Percentiles rank a stretch among this genome's conserved stretches.
These are phyloP conservation scores for Isatis lusitanica DNA, from an alignment of 441 rosid species.

Conservation along the genomic window DNA sequence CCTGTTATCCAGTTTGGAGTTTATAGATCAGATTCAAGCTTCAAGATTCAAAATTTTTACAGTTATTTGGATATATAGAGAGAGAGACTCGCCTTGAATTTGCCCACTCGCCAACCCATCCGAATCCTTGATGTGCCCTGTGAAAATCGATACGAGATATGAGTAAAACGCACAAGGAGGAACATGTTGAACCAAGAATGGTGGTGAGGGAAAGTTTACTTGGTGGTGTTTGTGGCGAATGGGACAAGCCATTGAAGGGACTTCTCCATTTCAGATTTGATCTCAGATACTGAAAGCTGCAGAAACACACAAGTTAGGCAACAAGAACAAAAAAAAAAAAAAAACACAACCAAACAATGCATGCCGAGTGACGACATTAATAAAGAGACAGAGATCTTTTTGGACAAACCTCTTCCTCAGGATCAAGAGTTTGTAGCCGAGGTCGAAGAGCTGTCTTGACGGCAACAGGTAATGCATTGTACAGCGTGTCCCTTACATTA, in stretches of 20 bases:
- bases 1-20: constrained; percentile 38
- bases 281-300: constrained; percentile 64
- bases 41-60: background rate
- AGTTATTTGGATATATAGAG: background rate
- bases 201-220: constrained; percentile 44
- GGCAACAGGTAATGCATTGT: constrained; percentile 65
- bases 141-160: background rate
- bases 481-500: constrained; percentile 73
- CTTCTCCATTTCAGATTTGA: constrained; percentile 87
- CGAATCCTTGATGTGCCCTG: constrained; percentile 96
- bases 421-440: constrained; percentile 46
- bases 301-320: constrained; percentile 23
- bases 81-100: constrained; percentile 63
- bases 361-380: background rate
- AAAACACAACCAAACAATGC: background rate
- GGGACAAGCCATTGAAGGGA: constrained; percentile 83
- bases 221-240: constrained; percentile 73
- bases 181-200: constrained; percentile 1
- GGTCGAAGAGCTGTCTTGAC: constrained; percentile 76
- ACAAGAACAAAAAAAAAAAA: background rate
- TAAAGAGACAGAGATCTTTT: background rate
- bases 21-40: constrained; percentile 12
- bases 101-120: constrained; percentile 99
- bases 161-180: constrained; percentile 5
- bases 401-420: constrained; percentile 65